Evolutionary conservation across 352 stramenopile species (phyloP), one percentile per base, ranked within the genome.

Genomic region (Pythium periplocum): DNA sequence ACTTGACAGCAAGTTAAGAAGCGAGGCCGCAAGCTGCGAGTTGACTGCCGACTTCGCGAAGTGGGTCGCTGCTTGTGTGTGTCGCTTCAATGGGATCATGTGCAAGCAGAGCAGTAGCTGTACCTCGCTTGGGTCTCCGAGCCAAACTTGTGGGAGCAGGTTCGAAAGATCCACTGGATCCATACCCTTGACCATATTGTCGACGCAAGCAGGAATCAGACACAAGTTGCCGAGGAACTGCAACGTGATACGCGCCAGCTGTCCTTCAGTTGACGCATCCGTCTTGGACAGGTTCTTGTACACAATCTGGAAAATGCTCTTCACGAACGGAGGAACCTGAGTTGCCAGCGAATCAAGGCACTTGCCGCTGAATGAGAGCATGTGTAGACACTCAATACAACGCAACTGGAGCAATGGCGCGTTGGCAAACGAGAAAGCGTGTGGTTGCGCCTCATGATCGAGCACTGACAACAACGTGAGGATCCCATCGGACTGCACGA

Each of bases 151-250:
- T 2, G 84, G 84, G 17, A 95, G 56, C 33, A 95, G 43, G 33
- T 71, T 79, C 0, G 84, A 74, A 38, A 95, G 59, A 37, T 76
- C 81, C 31, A 78, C 71, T 2, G 84, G 78, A 53, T 95, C 74
- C 84, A 95, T 95, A 48, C 84, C 84, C 59, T 89, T 91, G 8
- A 95, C 84, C 40, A 95, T 70, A 31, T 83, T 95, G 56, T 95
- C 84, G 12, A 95, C 89, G 53, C 84, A 95, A 6, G 82, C 80
- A 32, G 84, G 84, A 45, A 93, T 87, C 11, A 95, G 62, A 48
- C 84, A 95, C 44, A 95, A n/a, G 36, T 93, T 92, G 6, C 84
- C 84, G 0, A 95, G 68, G 45, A 95, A 53, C 56, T 95, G 84
- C 11, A 95, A 62, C 33, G 80, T 90, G 41, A 91, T 74, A 7